These are phyloP conservation scores for Penicillium desertorum DNA, from an alignment of 495 filamentous ascomycete genomes.

Conservation along the genomic window DNA sequence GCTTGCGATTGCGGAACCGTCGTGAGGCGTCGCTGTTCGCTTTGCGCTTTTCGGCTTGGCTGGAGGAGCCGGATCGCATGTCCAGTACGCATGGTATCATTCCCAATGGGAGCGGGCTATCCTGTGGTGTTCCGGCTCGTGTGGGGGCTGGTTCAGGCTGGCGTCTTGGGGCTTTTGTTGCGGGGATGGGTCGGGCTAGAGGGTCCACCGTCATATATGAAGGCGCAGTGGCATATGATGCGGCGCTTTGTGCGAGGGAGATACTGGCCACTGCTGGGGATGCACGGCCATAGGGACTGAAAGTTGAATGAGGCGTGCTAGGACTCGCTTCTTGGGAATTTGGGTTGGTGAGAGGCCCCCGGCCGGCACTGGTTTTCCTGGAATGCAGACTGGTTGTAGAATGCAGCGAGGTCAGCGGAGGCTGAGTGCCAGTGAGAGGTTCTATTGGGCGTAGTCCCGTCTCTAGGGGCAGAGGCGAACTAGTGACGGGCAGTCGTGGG, in stretches of 20 bases:
- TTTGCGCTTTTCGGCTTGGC: constrained; percentile 86
- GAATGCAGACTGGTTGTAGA: constrained; percentile 44
- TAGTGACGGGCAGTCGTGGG: constrained; percentile 26
- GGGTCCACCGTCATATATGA: constrained; percentile 36
- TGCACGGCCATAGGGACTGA: constrained; percentile 47
- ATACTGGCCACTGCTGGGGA: constrained; percentile 42
- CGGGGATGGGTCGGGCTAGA: constrained; percentile 26
- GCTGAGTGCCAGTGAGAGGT: constrained; percentile 32
- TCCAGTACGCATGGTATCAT: constrained; percentile 65
- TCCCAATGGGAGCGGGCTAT: constrained; percentile 39
- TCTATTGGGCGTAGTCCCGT: constrained; percentile 28
- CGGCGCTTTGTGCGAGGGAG: constrained; percentile 23
- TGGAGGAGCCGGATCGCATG: constrained; percentile 77
- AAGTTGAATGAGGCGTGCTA: constrained; percentile 51
- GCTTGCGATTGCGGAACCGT: constrained; percentile 85
- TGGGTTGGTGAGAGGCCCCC: constrained; percentile 34
- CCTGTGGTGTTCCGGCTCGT: constrained; percentile 38
- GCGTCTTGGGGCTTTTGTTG: constrained; percentile 28
- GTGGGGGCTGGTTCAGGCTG: constrained; percentile 39
- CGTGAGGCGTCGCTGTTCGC: constrained; percentile 92
- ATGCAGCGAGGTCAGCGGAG: constrained; percentile 35
- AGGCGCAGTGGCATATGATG: constrained; percentile 21
- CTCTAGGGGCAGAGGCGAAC: constrained; percentile 35
- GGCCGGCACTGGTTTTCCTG: constrained; percentile 44
- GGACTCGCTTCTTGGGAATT: constrained; percentile 58